Conservation (phyloP, 1,284 basidiomycete genomes). For the Sanghuangporus weigelae region DNA sequence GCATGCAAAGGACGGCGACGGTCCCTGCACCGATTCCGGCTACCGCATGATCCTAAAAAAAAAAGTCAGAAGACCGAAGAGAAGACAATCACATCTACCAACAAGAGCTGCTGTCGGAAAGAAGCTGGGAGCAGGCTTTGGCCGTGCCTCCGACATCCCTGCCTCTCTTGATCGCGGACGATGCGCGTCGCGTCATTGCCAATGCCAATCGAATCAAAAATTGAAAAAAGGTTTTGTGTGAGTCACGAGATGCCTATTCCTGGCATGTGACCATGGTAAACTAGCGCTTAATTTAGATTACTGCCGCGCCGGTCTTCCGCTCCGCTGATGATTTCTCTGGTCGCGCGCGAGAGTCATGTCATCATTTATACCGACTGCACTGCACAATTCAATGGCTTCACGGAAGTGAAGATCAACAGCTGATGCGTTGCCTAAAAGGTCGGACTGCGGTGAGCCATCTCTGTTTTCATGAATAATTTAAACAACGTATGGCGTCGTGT, state of each 20-base stretch:
- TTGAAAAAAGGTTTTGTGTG: background rate
- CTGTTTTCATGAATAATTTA: background rate
- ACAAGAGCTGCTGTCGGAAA: constrained; percentile 69
- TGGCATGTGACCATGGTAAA: background rate
- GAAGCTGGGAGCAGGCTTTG: constrained; percentile 46
- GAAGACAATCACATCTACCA: constrained; percentile 21
- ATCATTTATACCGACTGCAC: background rate
- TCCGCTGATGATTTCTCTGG: background rate
- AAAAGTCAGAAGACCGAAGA: background rate
- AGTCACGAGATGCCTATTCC: background rate
- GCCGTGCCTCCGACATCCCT: constrained; percentile 9
- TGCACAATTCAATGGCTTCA: background rate
- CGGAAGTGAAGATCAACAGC: background rate
- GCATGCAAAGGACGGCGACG: constrained; percentile 93
- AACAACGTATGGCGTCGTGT: background rate
- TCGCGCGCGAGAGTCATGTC: no score
- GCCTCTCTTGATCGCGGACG: background rate
- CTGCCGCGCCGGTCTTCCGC: background rate
- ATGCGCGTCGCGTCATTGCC: background rate
- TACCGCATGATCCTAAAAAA: constrained; percentile 80
- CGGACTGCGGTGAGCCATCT: background rate
- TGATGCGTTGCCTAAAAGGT: background rate
- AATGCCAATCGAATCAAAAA: background rate
- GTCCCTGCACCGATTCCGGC: constrained; percentile 93
- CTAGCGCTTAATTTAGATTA: background rate